Conservation (phyloP, 805 yeast species). For the Kuraishia floccosa region DNA sequence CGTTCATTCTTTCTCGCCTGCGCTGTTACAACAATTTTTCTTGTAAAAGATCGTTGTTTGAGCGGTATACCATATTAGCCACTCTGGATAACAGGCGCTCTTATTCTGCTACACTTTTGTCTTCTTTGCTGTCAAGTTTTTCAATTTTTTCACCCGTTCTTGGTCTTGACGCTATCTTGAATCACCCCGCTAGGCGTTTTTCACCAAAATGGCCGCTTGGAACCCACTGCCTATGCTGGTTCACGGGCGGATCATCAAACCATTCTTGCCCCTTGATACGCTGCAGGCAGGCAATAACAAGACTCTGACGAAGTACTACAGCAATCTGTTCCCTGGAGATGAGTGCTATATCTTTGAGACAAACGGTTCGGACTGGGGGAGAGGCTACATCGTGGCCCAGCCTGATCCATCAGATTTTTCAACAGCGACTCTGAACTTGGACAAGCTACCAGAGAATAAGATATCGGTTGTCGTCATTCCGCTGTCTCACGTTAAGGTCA, state of each 20-base stretch:
- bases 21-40: too few species aligned
- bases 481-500: conserved; percentile 33
- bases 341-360: conserved; percentile 62
- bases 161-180: too few species aligned
- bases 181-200: neutral
- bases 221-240: conserved; percentile 32
- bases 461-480: conserved; percentile 53
- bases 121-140: too few species aligned
- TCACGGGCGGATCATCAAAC: conserved; percentile 29
- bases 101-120: too few species aligned
- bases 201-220: conserved; percentile 21
- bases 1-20: too few species aligned
- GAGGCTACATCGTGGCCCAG: conserved; percentile 62
- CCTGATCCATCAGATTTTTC: conserved; percentile 64
- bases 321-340: conserved; percentile 64
- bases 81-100: too few species aligned
- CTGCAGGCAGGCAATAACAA: neutral
- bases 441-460: conserved; percentile 48
- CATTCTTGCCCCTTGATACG: conserved; percentile 33
- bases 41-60: too few species aligned
- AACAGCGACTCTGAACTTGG: conserved; percentile 48
- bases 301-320: conserved; percentile 7
- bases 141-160: too few species aligned
- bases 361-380: conserved; percentile 54
- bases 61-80: too few species aligned